Evolutionary conservation across 192 early-diverging fungal species (phyloP), one percentile per base, ranked within the genome.

Genomic region (Coemansia sp.): DNA sequence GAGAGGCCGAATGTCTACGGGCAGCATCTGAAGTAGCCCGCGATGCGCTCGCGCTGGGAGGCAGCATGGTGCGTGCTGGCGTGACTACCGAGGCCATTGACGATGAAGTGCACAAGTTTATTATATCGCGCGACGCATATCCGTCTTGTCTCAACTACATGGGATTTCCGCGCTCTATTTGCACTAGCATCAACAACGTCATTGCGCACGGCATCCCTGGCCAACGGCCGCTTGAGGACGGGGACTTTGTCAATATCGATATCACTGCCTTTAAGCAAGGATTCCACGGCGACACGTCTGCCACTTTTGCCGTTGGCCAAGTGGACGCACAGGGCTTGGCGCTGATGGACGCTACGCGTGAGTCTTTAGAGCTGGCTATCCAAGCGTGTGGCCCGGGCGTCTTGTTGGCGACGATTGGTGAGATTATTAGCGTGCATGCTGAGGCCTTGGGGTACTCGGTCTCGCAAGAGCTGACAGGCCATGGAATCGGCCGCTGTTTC

Each of bases 401-500:
- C 12, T 88, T 88, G 15, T 75, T 95, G 18, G 75, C 75, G 24
- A 69, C 70, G 46, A 94, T 97, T 66, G 93, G 94, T 3, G 66
- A 87, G 29, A 77, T 86, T 3, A 91, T 96, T 52, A 85, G 82
- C 57, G 72, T 73, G 20, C 64, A 84, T 47, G 75, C 67, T 2
- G 63, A 22, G 34, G 43, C 65, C 31, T 53, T 86, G 38, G 89
- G 89, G 24, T 92, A 87, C 74, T 79, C 87, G 7, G 85, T 93
- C 16, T 89, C 88, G 3, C 76, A 85, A 10, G 89, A 92, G 43
- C 89, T 95, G 66, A 92, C 92, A 3, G 95, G 95, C 3, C 95
- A 97, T 75, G 95, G 95, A 1, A 90, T 97, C 33, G 94, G 95
- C 47, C 86, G 86, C 20, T 81, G 89, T 57, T 97, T 97, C 69